Evolutionary conservation across 2,329 filamentous ascomycete species (phyloP).

Genomic region (Fusarium sp.): DNA sequence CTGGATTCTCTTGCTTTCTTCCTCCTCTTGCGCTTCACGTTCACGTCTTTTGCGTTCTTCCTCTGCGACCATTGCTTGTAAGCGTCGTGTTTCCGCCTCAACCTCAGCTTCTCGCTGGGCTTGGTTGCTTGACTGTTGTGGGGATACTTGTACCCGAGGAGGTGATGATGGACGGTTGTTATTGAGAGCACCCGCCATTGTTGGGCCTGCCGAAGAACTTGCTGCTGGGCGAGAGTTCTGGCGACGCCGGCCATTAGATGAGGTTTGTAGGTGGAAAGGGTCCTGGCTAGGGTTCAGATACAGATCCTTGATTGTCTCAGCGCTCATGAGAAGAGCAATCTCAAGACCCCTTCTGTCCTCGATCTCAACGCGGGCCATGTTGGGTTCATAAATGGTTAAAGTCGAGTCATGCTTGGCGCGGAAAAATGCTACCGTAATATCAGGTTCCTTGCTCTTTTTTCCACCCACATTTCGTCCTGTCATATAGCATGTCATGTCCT

Average conservation of each 20-base stretch:
- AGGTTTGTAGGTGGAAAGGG: conserved; percentile 76
- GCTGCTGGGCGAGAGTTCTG: conserved; percentile 53
- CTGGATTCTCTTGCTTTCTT: conserved; percentile 66
- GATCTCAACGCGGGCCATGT: conserved; percentile 87
- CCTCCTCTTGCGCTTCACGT: conserved; percentile 64
- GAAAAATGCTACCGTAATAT: conserved; percentile 94
- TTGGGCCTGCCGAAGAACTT: conserved; percentile 37
- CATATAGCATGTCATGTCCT: conserved; percentile 89
- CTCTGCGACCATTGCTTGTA: conserved; percentile 65
- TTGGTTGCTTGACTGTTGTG: conserved; percentile 30
- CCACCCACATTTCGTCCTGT: conserved; percentile 79
- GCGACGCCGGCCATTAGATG: conserved; percentile 46
- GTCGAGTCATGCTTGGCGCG: conserved; percentile 71
- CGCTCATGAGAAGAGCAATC: conserved; percentile 75
- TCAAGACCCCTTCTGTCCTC: conserved; percentile 95
- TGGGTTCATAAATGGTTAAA: conserved; percentile 92
- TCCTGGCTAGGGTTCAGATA: conserved; percentile 74
- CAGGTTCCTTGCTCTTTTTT: conserved; percentile 90
- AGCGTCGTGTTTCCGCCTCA: conserved; percentile 80
- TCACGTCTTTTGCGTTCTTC: conserved; percentile 66
- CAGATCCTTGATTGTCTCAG: conserved; percentile 73
- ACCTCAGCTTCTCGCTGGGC: conserved; percentile 56
- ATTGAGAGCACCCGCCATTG: conserved; percentile 54
- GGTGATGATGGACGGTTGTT: conserved; percentile 41
- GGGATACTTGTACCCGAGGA: conserved; percentile 21